Percentiles rank a stretch among this genome's conserved stretches.
phyloP scores from a whole-genome alignment of 2,329 filamentous ascomycete genomes.

The Celoporthe dispersa region DNA sequence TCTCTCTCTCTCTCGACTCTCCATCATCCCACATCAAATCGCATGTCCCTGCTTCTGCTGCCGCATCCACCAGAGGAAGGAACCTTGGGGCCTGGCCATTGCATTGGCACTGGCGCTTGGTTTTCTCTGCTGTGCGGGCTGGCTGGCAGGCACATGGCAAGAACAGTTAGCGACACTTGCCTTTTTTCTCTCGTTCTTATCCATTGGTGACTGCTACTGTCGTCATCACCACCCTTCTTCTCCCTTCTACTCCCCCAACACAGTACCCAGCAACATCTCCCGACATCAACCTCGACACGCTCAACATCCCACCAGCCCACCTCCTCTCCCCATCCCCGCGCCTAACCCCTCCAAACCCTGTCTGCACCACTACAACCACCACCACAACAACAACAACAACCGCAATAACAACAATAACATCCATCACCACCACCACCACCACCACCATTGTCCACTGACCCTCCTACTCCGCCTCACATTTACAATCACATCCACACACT shows the following conservation, averaged over 20 bases:
- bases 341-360: conserved; percentile 1
- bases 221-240: background rate
- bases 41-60: background rate
- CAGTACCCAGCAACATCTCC: background rate
- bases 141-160: background rate
- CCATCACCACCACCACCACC: background rate
- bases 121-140: background rate
- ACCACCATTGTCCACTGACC: background rate
- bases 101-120: background rate
- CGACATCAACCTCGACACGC: background rate
- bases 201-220: background rate
- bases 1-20: too few species aligned
- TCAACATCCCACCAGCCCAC: background rate
- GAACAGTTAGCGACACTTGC: background rate
- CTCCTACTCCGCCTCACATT: background rate
- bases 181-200: background rate
- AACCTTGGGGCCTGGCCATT: background rate
- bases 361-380: background rate
- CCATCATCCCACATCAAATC: background rate
- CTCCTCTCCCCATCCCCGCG: background rate
- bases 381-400: background rate
- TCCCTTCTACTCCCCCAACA: background rate
- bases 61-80: background rate
- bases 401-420: background rate
- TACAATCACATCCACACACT: background rate